These are phyloP conservation scores for Sugiyamaella pinicola DNA, from an alignment of 1,139 yeast genomes.

Conservation along the genomic window DNA sequence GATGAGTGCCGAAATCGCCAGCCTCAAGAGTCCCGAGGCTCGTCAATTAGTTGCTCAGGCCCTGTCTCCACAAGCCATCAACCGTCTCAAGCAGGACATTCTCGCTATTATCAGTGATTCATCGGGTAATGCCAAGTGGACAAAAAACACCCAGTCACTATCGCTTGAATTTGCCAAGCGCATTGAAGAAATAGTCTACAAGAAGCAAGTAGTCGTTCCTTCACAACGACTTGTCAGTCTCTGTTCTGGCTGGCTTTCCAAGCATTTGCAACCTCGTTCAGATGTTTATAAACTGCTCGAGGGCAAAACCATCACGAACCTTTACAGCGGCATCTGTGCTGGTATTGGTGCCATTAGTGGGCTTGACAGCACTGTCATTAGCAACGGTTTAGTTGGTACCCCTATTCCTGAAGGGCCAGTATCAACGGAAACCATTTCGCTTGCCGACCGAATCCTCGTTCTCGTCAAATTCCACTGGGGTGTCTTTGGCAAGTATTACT, in stretches of 20 bases:
- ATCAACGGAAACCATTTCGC: constrained; percentile 51
- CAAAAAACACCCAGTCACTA: constrained; percentile 73
- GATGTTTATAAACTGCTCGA: constrained; percentile 79
- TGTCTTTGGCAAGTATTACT: constrained; percentile 56
- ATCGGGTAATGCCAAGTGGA: constrained; percentile 88
- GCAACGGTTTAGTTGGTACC: constrained; percentile 20
- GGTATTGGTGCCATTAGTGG: constrained; percentile 29
- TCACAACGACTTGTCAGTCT: constrained; percentile 52
- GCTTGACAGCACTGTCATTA: constrained; percentile 28
- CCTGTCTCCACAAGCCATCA: constrained; percentile 32
- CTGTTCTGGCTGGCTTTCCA: constrained; percentile 76
- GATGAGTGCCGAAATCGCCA: constrained; percentile 45
- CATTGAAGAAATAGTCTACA: constrained; percentile 32
- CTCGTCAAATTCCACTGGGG: constrained; percentile 72
- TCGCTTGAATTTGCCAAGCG: constrained; percentile 69
- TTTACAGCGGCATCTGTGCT: constrained; percentile 28
- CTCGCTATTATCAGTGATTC: constrained; percentile 82
- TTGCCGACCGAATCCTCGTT: constrained; percentile 57
- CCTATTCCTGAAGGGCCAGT: constrained; percentile 33
- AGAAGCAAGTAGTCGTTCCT: constrained; percentile 24
- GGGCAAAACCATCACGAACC: constrained; percentile 41
- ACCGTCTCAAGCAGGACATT: constrained; percentile 57
- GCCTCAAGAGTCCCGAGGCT: constrained; percentile 19
- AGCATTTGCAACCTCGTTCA: constrained; percentile 84
- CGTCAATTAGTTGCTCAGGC: constrained; percentile 17